Percentiles rank a stretch among this genome's conserved stretches.
phyloP scores from a whole-genome alignment of 768 basidiomycete species.

The Suillus placidus region DNA sequence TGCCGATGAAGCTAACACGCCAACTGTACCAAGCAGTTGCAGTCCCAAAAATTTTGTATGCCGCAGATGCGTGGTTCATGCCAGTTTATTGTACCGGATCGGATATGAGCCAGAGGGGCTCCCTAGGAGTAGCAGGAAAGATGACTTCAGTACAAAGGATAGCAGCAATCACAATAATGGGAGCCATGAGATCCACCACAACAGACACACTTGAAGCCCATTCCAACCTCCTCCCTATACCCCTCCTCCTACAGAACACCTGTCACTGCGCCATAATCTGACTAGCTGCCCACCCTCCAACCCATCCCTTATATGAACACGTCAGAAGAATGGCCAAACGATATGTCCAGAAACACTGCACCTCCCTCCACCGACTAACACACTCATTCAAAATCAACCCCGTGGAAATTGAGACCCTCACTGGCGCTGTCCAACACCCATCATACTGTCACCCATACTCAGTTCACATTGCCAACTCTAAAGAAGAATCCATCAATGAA shows the following conservation, averaged over 20 bases:
- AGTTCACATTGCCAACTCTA: too few relatives aligned
- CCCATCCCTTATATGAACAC: too few relatives aligned
- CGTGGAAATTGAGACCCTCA: too few relatives aligned
- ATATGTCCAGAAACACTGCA: too few relatives aligned
- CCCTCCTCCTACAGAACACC: constrained; percentile 10
- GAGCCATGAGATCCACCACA: constrained; percentile 19
- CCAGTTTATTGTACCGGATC: constrained; percentile 9
- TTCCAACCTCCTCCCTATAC: constrained; percentile 21
- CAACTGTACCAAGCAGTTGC: constrained; percentile 2
- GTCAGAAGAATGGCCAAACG: too few relatives aligned
- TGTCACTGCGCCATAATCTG: constrained; percentile 8
- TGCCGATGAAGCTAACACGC: too few relatives aligned
- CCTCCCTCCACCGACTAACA: too few relatives aligned
- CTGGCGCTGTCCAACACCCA: too few relatives aligned
- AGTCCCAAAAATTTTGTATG: not conserved
- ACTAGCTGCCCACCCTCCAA: too few relatives aligned
- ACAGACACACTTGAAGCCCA: constrained; percentile 22
- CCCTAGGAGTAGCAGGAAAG: not conserved
- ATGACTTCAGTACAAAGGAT: constrained; percentile 3
- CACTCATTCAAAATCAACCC: too few relatives aligned
- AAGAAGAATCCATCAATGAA: too few relatives aligned
- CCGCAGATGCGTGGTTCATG: constrained; percentile 26
- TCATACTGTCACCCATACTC: too few relatives aligned
- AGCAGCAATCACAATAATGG: constrained; percentile 12
- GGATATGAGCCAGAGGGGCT: constrained; percentile 8